phyloP scores from a whole-genome alignment of 495 filamentous ascomycete genomes.

The Aspergillus asperescens region DNA sequence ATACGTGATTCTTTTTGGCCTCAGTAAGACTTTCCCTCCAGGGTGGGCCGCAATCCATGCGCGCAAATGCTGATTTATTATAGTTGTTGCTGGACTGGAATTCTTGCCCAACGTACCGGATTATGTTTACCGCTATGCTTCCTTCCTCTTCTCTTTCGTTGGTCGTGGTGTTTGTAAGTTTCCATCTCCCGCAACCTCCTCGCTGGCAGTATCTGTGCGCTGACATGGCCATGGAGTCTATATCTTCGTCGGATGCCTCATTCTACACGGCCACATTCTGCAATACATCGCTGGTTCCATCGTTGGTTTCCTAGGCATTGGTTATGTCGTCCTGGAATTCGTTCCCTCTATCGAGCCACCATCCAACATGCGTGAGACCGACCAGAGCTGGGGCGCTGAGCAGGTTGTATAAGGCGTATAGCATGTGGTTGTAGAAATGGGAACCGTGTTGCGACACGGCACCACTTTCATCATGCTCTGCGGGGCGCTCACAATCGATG shows the following conservation, averaged over 20 bases:
- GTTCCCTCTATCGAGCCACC: conserved; percentile 95
- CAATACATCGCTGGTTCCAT: conserved; percentile 62
- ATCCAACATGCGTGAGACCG: conserved; percentile 91
- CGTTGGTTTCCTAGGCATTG: conserved; percentile 70
- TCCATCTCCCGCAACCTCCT: not conserved
- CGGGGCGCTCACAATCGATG: not conserved
- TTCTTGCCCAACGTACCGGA: conserved; percentile 82
- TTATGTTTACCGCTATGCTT: conserved; percentile 86
- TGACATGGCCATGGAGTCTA: conserved; percentile 61
- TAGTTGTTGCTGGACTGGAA: conserved; percentile 55
- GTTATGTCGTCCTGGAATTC: conserved; percentile 82
- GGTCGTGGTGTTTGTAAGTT: conserved; percentile 89
- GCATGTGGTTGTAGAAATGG: not conserved
- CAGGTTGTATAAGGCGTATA: conserved; percentile 56
- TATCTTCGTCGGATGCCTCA: conserved; percentile 85
- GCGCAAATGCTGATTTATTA: not conserved
- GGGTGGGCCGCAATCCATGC: not conserved
- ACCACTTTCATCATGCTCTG: not conserved
- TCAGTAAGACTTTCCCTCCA: conserved; percentile 55
- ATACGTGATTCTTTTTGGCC: conserved; percentile 87
- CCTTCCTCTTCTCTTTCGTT: conserved; percentile 95
- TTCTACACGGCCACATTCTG: conserved; percentile 57
- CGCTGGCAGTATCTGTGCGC: conserved; percentile 13
- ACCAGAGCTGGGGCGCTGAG: conserved; percentile 88
- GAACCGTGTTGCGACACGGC: not conserved